Evolutionary conservation across 768 basidiomycete species (phyloP).

Genomic region (Amanita pallidorosea): DNA sequence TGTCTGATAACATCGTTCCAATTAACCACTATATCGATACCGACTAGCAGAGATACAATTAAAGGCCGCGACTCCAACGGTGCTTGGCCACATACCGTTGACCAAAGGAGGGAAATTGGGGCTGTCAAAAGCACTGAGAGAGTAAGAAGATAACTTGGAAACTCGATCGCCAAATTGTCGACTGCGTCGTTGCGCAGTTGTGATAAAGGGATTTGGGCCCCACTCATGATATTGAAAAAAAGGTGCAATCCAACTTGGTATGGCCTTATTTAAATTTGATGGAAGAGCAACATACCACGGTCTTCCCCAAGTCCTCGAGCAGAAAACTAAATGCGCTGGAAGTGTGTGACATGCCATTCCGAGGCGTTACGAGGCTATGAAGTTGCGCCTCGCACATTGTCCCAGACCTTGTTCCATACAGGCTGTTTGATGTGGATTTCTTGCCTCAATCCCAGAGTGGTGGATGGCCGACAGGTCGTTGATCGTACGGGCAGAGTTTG

Average conservation of each 20-base stretch:
- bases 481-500: slow-evolving; percentile 55
- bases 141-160: slow-evolving; percentile 72
- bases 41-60: slow-evolving; percentile 36
- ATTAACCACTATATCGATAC: slow-evolving; percentile 82
- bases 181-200: slow-evolving; percentile 91
- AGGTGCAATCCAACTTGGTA: not conserved
- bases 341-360: slow-evolving; percentile 83
- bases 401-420: slow-evolving; percentile 39
- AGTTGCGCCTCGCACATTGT: slow-evolving; percentile 57
- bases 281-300: slow-evolving; percentile 42
- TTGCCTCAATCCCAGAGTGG: slow-evolving; percentile 21
- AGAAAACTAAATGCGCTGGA: slow-evolving; percentile 86
- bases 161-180: slow-evolving; percentile 89
- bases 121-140: slow-evolving; percentile 75
- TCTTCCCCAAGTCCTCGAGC: slow-evolving; percentile 88
- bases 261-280: not conserved
- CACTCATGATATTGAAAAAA: slow-evolving; percentile 65
- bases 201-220: slow-evolving; percentile 88
- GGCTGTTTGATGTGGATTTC: slow-evolving; percentile 17
- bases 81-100: slow-evolving; percentile 42
- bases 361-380: slow-evolving; percentile 78
- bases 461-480: slow-evolving; percentile 50
- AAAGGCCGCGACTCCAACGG: not conserved
- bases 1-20: slow-evolving; percentile 86
- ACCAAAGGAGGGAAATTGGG: slow-evolving; percentile 79